Conservation (phyloP, 306 rosid genomes). For the Dryas alaskensis region DNA sequence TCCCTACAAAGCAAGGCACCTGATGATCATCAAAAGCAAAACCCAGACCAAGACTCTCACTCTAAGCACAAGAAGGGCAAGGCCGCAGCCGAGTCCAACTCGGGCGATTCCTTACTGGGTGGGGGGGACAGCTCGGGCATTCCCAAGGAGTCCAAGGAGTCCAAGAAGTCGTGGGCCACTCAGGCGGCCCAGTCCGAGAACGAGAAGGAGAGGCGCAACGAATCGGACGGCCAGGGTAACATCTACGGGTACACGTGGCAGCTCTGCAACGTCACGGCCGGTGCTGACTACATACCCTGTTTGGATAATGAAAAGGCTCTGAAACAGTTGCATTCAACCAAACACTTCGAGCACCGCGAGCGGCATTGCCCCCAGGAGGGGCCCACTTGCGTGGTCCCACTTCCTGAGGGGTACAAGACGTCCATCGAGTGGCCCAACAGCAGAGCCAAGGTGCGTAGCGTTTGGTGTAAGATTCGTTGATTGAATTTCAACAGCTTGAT, state of each 20-base stretch:
- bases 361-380: conserved; percentile 80
- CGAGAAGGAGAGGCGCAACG: conserved; percentile 67
- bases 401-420: conserved; percentile 58
- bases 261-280: conserved; percentile 64
- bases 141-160: conserved; percentile 51
- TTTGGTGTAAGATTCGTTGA: background rate
- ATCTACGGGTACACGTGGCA: conserved; percentile 51
- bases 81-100: conserved; percentile 21
- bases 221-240: conserved; percentile 35
- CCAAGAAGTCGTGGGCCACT: conserved; percentile 64
- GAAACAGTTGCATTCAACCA: conserved; percentile 42
- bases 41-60: background rate
- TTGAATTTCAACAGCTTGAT: background rate
- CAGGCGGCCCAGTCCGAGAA: conserved; percentile 67
- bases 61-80: conserved; percentile 15
- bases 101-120: conserved; percentile 28
- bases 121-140: conserved; percentile 37
- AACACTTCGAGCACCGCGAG: conserved; percentile 81
- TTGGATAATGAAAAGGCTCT: conserved; percentile 79
- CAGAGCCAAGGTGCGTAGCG: conserved; percentile 60
- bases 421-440: conserved; percentile 69
- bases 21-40: background rate
- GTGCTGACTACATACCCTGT: conserved; percentile 83
- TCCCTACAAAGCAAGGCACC: background rate
- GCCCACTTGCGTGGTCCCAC: conserved; percentile 76